A percentile compares a stretch with the other conserved stretches of the same genome.
These are phyloP conservation scores for Hydnomerulius pinastri DNA, from an alignment of 768 basidiomycete genomes.

Conservation along the genomic window DNA sequence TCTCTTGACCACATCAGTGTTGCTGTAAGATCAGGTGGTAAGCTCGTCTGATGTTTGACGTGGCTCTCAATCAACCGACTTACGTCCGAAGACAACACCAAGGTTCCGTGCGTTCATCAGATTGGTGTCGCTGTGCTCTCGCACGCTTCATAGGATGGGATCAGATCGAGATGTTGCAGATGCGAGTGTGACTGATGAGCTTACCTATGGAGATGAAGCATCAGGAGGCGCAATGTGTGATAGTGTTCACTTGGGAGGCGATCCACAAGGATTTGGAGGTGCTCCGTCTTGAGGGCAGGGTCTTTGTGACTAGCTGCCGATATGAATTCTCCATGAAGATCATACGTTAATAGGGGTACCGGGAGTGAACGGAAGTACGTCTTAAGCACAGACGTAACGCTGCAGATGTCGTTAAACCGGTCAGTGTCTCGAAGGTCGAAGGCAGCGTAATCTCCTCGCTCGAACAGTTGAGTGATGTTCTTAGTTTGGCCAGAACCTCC, in stretches of 20 bases:
- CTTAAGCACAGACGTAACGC: slow-evolving; percentile 95
- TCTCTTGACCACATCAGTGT: slow-evolving; percentile 92
- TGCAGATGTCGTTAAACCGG: slow-evolving; percentile 96
- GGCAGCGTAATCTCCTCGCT: slow-evolving; percentile 83
- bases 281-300: slow-evolving; percentile 52
- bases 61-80: slow-evolving; percentile 30
- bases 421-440: slow-evolving; percentile 89
- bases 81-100: slow-evolving; percentile 98
- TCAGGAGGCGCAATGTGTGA: slow-evolving; percentile 75
- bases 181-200: slow-evolving; percentile 15
- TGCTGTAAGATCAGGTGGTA: slow-evolving; percentile 49
- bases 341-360: slow-evolving; percentile 86
- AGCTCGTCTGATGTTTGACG: neutral
- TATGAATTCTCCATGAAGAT: slow-evolving; percentile 90
- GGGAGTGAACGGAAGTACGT: slow-evolving; percentile 94
- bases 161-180: neutral
- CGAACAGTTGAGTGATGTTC: slow-evolving; percentile 91
- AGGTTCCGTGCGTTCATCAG: slow-evolving; percentile 94
- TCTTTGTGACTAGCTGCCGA: slow-evolving; percentile 73
- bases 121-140: slow-evolving; percentile 69
- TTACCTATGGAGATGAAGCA: slow-evolving; percentile 87
- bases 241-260: slow-evolving; percentile 88
- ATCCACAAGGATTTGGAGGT: slow-evolving; percentile 67
- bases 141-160: slow-evolving; percentile 44
- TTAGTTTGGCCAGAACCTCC: slow-evolving; percentile 93